These are phyloP conservation scores for Coemansia sp. DNA, from an alignment of 192 early-diverging fungal species.

Conservation along the genomic window DNA sequence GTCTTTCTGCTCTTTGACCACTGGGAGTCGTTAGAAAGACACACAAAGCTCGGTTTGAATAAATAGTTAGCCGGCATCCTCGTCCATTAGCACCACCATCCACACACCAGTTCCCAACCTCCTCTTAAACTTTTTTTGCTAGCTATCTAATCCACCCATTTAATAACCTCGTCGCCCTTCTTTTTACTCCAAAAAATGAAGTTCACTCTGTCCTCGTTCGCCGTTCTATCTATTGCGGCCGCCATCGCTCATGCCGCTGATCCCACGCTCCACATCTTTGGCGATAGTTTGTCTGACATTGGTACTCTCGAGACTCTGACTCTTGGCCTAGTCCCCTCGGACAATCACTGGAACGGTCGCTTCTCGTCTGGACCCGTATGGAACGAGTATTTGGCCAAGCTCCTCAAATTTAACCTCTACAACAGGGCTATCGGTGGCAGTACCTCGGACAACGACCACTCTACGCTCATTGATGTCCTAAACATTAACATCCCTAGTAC, in stretches of 20 bases:
- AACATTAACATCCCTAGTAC: slow-evolving; percentile 36
- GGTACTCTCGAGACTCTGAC: slow-evolving; percentile 30
- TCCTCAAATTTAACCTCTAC: slow-evolving; percentile 22
- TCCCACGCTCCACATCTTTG: slow-evolving; percentile 36
- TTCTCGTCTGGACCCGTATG: slow-evolving; percentile 34
- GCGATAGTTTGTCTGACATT: slow-evolving; percentile 30
- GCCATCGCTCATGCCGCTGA: slow-evolving; percentile 7
- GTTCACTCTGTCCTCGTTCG: background rate
- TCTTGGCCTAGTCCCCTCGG: slow-evolving; percentile 21
- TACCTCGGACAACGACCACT: slow-evolving; percentile 28
- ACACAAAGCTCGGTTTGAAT: background rate
- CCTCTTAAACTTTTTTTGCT: background rate
- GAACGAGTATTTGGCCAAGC: slow-evolving; percentile 48
- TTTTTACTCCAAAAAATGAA: background rate
- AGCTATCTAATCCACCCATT: background rate
- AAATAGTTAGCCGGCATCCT: background rate
- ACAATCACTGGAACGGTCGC: slow-evolving; percentile 38
- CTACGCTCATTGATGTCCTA: slow-evolving; percentile 13
- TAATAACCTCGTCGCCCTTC: background rate
- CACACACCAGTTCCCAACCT: background rate
- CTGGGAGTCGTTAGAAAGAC: background rate
- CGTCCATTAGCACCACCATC: background rate
- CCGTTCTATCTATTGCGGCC: background rate
- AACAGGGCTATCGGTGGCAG: slow-evolving; percentile 35
- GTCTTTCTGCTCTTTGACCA: background rate